These are phyloP conservation scores for Theileria annulata DNA, from an alignment of 169 alveolate genomes.

Conservation along the genomic window DNA sequence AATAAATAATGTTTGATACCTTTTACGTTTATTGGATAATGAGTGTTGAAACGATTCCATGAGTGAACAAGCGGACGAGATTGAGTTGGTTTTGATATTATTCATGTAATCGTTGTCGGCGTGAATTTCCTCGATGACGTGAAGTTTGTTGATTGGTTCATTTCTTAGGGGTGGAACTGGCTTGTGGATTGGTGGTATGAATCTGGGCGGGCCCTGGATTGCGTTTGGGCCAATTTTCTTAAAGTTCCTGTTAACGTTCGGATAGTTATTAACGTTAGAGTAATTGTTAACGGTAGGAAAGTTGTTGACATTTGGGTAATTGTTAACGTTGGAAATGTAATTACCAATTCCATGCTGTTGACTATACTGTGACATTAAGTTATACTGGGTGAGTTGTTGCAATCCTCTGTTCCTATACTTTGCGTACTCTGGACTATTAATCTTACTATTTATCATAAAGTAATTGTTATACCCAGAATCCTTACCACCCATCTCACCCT, in stretches of 20 bases:
- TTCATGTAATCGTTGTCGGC: conserved; percentile 14
- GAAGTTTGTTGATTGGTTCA: not conserved
- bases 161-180: not conserved
- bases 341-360: not conserved
- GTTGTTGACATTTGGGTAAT: not conserved
- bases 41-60: conserved; percentile 44
- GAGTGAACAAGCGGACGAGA: conserved; percentile 31
- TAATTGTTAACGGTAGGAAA: not conserved
- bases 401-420: conserved; percentile 21
- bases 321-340: not conserved
- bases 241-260: not conserved
- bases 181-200: conserved; percentile 1
- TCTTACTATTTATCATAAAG: not conserved
- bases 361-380: conserved; percentile 6
- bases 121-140: conserved; percentile 41
- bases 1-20: not conserved
- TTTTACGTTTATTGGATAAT: conserved; percentile 23
- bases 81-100: not conserved
- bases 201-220: not conserved
- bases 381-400: conserved; percentile 8
- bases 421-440: not conserved
- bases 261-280: not conserved
- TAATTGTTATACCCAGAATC: not conserved
- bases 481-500: not conserved
- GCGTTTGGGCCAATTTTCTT: not conserved